Evolutionary conservation across 2,329 filamentous ascomycete species (phyloP), one percentile per base, ranked within the genome.

Genomic region (Clonostachys rosea): DNA sequence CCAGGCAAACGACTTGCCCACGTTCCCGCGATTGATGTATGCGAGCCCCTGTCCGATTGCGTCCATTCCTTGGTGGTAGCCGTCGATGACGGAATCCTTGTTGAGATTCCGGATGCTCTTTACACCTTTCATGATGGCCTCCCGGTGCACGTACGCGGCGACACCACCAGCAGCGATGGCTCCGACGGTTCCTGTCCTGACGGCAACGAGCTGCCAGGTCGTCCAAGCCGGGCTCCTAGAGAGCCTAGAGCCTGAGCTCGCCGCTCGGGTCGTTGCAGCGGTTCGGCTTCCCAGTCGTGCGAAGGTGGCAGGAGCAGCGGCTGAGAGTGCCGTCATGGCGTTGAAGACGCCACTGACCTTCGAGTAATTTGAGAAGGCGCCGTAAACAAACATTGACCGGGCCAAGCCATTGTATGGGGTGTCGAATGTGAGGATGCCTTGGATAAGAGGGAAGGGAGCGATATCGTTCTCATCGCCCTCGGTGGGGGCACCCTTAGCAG

Each of bases 121-220:
- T 53, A 79, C 57, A 2, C 72, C 70, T 1, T 71, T 61, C 43
- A 73, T 62, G 51, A 95, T 84, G 54, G 84, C 76, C 49, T 88
- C 81, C 17, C 88, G 81, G 60, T 92, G 87, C 53, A 84, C 78
- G 66, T 94, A 95, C 3, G 90, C 86, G 1, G 88, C 87, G 0
- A 91, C 89, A 2, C 87, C 87, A 1, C 89, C 89, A 0, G 88
- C 89, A 1, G 84, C 84, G 30, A 91, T 90, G 11, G 91, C 82
- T 1, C 89, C 89, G 0, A 90, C 87, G 0, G 88, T 91, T 1
- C 89, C 90, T 0, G 89, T 90, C 44, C 85, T 86, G 65, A 92
- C 84, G 17, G 89, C 90, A 42, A 91, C 79, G 4, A 79, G 59
- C 56, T 80, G 76, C 78, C 78, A 81, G 1, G 71, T 66, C 48